Base-by-base conservation (phyloP, 2,329 filamentous ascomycete genomes). In the Pyricularia grisea region DNA sequence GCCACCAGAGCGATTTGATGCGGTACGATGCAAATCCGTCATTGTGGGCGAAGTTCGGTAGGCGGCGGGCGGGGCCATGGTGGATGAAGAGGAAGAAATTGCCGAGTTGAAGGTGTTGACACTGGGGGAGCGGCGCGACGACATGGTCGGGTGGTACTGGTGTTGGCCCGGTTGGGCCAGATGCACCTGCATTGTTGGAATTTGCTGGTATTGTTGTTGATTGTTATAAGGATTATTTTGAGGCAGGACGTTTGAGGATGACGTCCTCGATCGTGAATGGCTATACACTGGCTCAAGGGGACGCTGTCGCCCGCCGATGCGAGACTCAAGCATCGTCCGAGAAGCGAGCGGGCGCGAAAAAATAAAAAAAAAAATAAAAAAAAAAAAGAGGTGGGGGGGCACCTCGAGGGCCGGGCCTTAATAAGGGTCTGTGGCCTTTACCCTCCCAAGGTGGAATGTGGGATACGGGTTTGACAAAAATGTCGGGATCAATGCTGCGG, bases 1-100 rank as follows among this genome's bases (percentile, higher is more conserved):
- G 65, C 82, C 82, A 71, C 85, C 87, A 27, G 92, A 96, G 74
- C 92, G 89, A 67, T 91, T 91, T 3, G 93, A 97, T 33, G 89
- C 92, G 31, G 92, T 96, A 73, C 93, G 88, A 70, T 91, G 89
- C 66, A 90, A 80, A 11, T 36, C 33, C 78, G 90, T 87, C 77
- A 76, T 82, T 66, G 77, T 83, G 72, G 84, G 81, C 70, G 88
- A 83, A 70, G 81, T 85, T 73, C 85, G 84, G 77, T 85, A 87
- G 73, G 82, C 84, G 71, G 81, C 86, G 73, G 84, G 87, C 73
- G 82, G 87, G 71, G 76, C 79, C 73, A 76, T 76, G 66, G 77
- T 79, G 70, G 76, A 81, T 65, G 77, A 79, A 70, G 76, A 81
- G 74, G 85, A 88, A 23, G 85, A 89, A 67, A 89, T 85, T 69